Percentiles rank a stretch among this genome's conserved stretches.
Evolutionary conservation across 345 rosid genomes (phyloP).

Genomic region (Populus deltoides): DNA sequence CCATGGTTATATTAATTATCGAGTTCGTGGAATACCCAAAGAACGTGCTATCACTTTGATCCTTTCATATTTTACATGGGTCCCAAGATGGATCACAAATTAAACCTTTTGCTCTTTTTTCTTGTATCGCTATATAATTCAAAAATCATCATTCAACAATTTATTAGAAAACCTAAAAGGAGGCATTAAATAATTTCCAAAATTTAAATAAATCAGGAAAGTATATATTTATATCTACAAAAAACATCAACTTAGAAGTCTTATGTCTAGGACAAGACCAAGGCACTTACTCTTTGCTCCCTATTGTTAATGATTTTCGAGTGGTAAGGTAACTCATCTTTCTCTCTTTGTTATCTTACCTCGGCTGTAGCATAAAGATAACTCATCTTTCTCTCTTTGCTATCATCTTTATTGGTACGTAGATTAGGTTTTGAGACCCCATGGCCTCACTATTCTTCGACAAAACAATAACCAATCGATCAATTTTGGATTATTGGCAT

Average conservation of each 20-base stretch:
- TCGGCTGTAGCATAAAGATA: not conserved
- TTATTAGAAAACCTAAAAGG: no score
- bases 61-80: no score
- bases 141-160: no score
- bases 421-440: constrained; percentile 31
- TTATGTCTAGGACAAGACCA: not conserved
- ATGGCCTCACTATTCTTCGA: constrained; percentile 15
- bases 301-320: not conserved
- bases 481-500: constrained; percentile 18
- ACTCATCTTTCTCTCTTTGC: not conserved
- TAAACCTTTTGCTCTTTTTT: not conserved
- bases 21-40: not conserved
- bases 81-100: not conserved
- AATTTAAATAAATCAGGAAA: not conserved
- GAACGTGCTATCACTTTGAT: not conserved
- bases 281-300: not conserved
- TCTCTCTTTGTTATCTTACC: not conserved
- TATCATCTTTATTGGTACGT: constrained; percentile 17
- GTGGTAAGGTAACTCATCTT: not conserved
- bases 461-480: constrained; percentile 32
- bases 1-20: not conserved
- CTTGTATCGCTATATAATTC: not conserved
- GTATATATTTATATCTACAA: not conserved
- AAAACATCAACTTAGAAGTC: not conserved
- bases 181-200: not conserved